These are phyloP conservation scores for Mercurialis annua DNA, from an alignment of 345 rosid genomes.

Conservation along the genomic window DNA sequence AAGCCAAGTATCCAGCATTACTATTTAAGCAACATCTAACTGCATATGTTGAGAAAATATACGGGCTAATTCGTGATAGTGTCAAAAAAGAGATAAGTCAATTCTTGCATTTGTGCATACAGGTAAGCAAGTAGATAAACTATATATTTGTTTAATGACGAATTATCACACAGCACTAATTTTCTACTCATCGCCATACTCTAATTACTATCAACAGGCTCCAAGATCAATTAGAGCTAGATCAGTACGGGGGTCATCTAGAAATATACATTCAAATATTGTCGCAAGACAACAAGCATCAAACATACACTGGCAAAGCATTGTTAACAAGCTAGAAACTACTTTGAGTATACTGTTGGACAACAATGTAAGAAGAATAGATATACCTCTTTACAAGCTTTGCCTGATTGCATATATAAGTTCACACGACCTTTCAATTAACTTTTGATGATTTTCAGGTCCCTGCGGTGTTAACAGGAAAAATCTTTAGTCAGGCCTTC, in stretches of 20 bases:
- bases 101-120: conserved; percentile 56
- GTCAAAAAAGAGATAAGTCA: conserved; percentile 66
- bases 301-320: conserved; percentile 58
- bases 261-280: conserved; percentile 36
- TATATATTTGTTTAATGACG: background rate
- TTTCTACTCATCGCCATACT: background rate
- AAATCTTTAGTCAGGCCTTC: conserved; percentile 51
- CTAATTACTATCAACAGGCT: conserved; percentile 35
- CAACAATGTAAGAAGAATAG: conserved; percentile 43
- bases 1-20: conserved; percentile 70
- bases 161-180: background rate
- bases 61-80: conserved; percentile 58
- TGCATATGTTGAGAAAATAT: conserved; percentile 65
- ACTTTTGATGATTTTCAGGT: conserved; percentile 39
- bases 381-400: background rate
- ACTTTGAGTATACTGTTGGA: conserved; percentile 41
- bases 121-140: conserved; percentile 31
- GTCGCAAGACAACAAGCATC: conserved; percentile 56
- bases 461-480: conserved; percentile 48
- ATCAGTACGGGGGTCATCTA: conserved; percentile 42
- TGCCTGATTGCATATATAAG: background rate
- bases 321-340: conserved; percentile 45
- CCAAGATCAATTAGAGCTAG: conserved; percentile 47
- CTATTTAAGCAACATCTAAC: conserved; percentile 72
- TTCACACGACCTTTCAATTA: conserved; percentile 16